Conservation (phyloP, 2,329 filamentous ascomycete species). For the Colletotrichum melonis region DNA sequence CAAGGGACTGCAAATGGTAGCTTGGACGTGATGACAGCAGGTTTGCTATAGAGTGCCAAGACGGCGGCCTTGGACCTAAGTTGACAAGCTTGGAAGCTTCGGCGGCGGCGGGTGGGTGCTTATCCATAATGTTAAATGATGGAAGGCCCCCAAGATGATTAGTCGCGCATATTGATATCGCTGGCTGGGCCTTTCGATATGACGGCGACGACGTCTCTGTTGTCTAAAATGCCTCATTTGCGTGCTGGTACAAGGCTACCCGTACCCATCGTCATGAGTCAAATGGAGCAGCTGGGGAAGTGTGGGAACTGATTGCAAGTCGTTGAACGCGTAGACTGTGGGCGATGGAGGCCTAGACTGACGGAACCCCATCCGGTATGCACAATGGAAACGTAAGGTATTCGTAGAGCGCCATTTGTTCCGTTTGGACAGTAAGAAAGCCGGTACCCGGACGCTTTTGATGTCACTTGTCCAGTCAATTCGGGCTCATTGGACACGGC, state of each 20-base stretch:
- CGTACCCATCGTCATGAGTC: slow-evolving; percentile 3
- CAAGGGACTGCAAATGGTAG: slow-evolving; percentile 7
- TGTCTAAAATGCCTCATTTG: slow-evolving; percentile 22
- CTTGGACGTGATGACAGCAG: slow-evolving; percentile 5
- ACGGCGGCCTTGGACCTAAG: background rate
- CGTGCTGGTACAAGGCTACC: background rate
- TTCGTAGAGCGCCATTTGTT: background rate
- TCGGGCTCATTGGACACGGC: background rate
- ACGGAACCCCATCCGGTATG: background rate
- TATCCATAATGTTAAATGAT: slow-evolving; percentile 30
- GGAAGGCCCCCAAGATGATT: background rate
- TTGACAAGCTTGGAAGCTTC: slow-evolving; percentile 22
- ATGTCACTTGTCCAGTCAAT: background rate
- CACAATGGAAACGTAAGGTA: slow-evolving; percentile 14
- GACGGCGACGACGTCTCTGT: background rate
- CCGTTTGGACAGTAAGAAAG: slow-evolving; percentile 7
- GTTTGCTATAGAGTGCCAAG: slow-evolving; percentile 28
- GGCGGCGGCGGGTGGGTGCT: slow-evolving; percentile 13
- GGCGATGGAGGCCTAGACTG: slow-evolving; percentile 25
- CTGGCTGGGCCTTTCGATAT: background rate
- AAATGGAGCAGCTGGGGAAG: slow-evolving; percentile 13
- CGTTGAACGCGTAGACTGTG: background rate
- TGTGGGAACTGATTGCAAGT: background rate
- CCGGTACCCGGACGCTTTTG: background rate
- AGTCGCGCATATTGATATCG: slow-evolving; percentile 2